Conservation (phyloP, 805 yeast genomes). For the Candida methanosorbosa region DNA sequence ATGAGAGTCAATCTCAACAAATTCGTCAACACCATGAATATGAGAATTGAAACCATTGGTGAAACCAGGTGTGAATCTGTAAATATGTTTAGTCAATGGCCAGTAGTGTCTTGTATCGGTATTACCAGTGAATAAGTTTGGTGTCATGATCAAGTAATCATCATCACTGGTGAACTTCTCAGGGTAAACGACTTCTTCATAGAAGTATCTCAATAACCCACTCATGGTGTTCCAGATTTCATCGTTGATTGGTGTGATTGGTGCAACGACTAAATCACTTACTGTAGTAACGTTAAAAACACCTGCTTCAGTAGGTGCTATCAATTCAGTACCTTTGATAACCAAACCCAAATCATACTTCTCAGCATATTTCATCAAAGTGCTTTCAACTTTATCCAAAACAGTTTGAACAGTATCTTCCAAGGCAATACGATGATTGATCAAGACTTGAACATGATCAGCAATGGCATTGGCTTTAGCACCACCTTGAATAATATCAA, state of each 20-base stretch:
- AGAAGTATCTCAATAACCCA: slow-evolving; percentile 36
- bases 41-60: slow-evolving; percentile 24
- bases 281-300: slow-evolving; percentile 2
- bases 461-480: slow-evolving; percentile 44
- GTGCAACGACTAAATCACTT: slow-evolving; percentile 38
- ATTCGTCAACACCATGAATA: slow-evolving; percentile 61
- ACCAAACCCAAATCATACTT: slow-evolving; percentile 27
- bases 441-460: slow-evolving; percentile 32
- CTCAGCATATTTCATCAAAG: slow-evolving; percentile 25
- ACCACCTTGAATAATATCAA: slow-evolving; percentile 39
- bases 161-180: slow-evolving; percentile 16
- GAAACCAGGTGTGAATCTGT: slow-evolving; percentile 47
- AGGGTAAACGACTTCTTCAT: slow-evolving; percentile 33
- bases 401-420: slow-evolving; percentile 31
- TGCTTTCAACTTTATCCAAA: slow-evolving; percentile 22
- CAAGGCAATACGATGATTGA: slow-evolving; percentile 39
- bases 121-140: slow-evolving; percentile 57
- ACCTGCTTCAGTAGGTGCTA: slow-evolving; percentile 20
- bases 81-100: slow-evolving; percentile 52
- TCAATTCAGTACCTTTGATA: slow-evolving; percentile 14
- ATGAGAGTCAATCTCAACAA: slow-evolving; percentile 45
- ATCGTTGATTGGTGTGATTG: slow-evolving; percentile 37
- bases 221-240: slow-evolving; percentile 33
- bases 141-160: slow-evolving; percentile 32
- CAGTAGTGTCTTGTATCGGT: slow-evolving; percentile 66